Percentiles rank a stretch among this genome's conserved stretches.
phyloP scores from a whole-genome alignment of 164 flowering plant genomes.

The Vitis amurensis region DNA sequence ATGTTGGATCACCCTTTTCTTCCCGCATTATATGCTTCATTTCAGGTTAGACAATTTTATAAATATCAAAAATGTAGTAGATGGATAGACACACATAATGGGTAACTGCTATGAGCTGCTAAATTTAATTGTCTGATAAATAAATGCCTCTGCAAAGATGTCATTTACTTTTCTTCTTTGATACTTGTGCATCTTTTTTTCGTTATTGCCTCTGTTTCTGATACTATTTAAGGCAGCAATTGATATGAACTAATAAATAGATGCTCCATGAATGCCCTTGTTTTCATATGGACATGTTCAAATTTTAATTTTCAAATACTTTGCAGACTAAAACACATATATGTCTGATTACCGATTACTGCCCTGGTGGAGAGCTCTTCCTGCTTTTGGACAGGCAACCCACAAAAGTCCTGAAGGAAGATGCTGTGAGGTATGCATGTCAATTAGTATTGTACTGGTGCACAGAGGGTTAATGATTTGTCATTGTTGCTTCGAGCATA shows the following conservation, averaged over 20 bases:
- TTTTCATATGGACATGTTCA: neutral
- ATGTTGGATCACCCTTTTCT: slow-evolving; percentile 97
- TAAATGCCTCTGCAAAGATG: neutral
- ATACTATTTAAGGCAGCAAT: neutral
- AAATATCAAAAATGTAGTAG: neutral
- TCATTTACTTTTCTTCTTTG: neutral
- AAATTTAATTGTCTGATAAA: no score
- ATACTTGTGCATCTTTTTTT: slow-evolving; percentile 1
- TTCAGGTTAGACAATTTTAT: slow-evolving; percentile 67
- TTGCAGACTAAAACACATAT: slow-evolving; percentile 91
- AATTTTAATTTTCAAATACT: slow-evolving; percentile 6
- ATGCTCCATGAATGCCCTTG: slow-evolving; percentile 2
- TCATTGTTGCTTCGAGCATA: no score
- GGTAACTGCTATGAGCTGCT: no score
- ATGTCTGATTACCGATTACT: slow-evolving; percentile 92
- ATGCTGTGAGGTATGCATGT: slow-evolving; percentile 70
- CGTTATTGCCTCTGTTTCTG: neutral
- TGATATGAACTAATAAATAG: neutral
- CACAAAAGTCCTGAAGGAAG: slow-evolving; percentile 85
- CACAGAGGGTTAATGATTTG: no score
- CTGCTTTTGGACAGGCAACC: slow-evolving; percentile 89
- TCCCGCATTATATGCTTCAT: slow-evolving; percentile 96
- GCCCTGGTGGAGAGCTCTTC: slow-evolving; percentile 96
- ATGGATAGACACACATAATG: no score
- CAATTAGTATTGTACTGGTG: no score